Conservation (phyloP, 192 early-diverging fungal genomes). For the Phlyctochytrium planicorne region DNA sequence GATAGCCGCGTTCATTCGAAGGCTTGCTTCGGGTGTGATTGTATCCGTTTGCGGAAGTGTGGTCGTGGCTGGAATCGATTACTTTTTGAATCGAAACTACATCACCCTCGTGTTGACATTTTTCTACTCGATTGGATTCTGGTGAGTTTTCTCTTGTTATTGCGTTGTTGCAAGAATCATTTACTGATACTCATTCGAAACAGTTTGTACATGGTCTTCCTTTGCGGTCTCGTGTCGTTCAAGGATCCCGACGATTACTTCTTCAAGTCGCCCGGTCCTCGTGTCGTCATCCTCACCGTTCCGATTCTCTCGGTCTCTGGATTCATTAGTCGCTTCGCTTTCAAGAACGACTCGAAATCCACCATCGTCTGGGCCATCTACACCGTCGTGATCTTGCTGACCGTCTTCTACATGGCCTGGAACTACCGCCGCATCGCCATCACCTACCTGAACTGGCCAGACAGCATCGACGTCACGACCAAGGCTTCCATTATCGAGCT, state of each 20-base stretch:
- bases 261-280: slow-evolving; percentile 39
- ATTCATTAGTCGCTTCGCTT: slow-evolving; percentile 27
- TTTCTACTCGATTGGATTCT: slow-evolving; percentile 22
- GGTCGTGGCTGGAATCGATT: slow-evolving; percentile 22
- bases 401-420: slow-evolving; percentile 29
- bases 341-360: slow-evolving; percentile 12
- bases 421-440: slow-evolving; percentile 26
- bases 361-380: slow-evolving; percentile 29
- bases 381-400: slow-evolving; percentile 11
- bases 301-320: slow-evolving; percentile 29
- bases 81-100: slow-evolving; percentile 5
- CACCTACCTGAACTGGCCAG: slow-evolving; percentile 37
- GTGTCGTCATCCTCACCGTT: slow-evolving; percentile 25
- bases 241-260: slow-evolving; percentile 35
- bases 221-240: slow-evolving; percentile 27
- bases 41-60: slow-evolving; percentile 13
- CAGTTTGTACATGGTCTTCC: slow-evolving; percentile 37
- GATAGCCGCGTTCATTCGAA: slow-evolving; percentile 30
- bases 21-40: slow-evolving; percentile 34
- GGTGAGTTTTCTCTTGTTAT: too few species aligned
- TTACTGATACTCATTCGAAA: slow-evolving; percentile 7
- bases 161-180: slow-evolving; percentile 17
- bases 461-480: slow-evolving; percentile 25
- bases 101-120: slow-evolving; percentile 4
- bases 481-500: slow-evolving; percentile 32